Evolutionary conservation across 768 basidiomycete species (phyloP).

Genomic region (Termitomyces sp.): DNA sequence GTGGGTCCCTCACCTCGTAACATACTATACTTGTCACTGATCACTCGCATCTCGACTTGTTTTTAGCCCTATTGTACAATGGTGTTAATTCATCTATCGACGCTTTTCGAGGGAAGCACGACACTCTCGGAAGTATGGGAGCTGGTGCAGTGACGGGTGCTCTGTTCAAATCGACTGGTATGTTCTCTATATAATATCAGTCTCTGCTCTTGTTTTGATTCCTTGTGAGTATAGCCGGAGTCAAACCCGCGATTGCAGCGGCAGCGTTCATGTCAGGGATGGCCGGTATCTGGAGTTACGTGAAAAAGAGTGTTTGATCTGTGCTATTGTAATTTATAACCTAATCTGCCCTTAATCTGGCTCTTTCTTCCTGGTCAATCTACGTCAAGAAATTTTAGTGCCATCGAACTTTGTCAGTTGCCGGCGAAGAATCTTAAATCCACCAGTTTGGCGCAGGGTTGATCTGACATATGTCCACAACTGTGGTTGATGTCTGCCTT

Average conservation of each 20-base stretch:
- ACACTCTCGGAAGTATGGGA: slow-evolving; percentile 84
- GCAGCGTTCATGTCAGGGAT: slow-evolving; percentile 84
- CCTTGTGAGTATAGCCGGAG: slow-evolving; percentile 67
- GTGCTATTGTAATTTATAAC: slow-evolving; percentile 40
- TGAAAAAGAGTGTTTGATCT: slow-evolving; percentile 83
- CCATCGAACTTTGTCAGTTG: slow-evolving; percentile 21
- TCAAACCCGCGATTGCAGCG: slow-evolving; percentile 84
- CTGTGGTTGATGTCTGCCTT: slow-evolving; percentile 30
- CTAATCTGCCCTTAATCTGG: slow-evolving; percentile 40
- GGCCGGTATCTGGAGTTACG: slow-evolving; percentile 92
- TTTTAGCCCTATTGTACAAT: slow-evolving; percentile 90
- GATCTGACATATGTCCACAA: slow-evolving; percentile 46
- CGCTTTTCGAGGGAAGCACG: slow-evolving; percentile 83
- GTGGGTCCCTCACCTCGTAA: slow-evolving; percentile 51
- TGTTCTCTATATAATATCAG: slow-evolving; percentile 32
- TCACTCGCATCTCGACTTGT: slow-evolving; percentile 25
- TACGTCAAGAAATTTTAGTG: slow-evolving; percentile 28
- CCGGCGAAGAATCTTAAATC: slow-evolving; percentile 29
- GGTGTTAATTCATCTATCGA: slow-evolving; percentile 94
- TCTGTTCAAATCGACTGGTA: slow-evolving; percentile 92
- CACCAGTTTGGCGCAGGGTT: slow-evolving; percentile 34
- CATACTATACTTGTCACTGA: slow-evolving; percentile 15
- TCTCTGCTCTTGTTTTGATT: slow-evolving; percentile 23
- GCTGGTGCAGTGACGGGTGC: slow-evolving; percentile 90
- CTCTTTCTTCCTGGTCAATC: slow-evolving; percentile 37